Percentiles rank a stretch among this genome's conserved stretches.
Conservation (phyloP, 2,329 filamentous ascomycete genomes). For the Fusarium falciforme region DNA sequence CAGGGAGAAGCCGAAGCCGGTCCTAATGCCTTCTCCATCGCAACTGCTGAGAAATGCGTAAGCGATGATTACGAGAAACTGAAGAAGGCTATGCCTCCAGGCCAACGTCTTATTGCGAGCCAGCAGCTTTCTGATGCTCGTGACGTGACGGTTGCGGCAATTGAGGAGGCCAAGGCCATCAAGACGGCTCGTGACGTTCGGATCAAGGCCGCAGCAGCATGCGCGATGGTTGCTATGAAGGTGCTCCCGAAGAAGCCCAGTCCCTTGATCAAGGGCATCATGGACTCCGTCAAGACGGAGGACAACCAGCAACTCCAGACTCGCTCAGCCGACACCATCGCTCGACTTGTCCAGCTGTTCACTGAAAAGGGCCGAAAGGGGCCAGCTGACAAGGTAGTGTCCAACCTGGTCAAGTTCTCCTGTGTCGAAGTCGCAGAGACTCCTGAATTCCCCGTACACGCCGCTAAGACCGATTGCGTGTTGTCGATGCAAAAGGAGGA, state of each 20-base stretch:
- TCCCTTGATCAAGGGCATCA: slow-evolving; percentile 92
- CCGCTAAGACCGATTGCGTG: slow-evolving; percentile 80
- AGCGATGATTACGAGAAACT: slow-evolving; percentile 87
- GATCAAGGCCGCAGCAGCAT: slow-evolving; percentile 86
- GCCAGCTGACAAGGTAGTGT: slow-evolving; percentile 94
- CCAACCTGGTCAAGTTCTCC: slow-evolving; percentile 96
- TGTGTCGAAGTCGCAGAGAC: slow-evolving; percentile 98
- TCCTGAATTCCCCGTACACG: slow-evolving; percentile 90
- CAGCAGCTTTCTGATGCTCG: slow-evolving; percentile 84
- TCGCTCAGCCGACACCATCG: slow-evolving; percentile 87
- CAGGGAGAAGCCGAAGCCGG: slow-evolving; percentile 94
- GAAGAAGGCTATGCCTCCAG: slow-evolving; percentile 88
- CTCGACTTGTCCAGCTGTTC: slow-evolving; percentile 86
- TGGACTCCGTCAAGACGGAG: slow-evolving; percentile 97
- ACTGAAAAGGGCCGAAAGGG: slow-evolving; percentile 82
- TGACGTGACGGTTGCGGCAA: slow-evolving; percentile 74
- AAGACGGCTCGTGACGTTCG: slow-evolving; percentile 88
- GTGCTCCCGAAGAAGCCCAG: slow-evolving; percentile 93
- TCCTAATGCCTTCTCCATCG: slow-evolving; percentile 89
- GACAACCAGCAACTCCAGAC: slow-evolving; percentile 90
- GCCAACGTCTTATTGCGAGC: slow-evolving; percentile 85
- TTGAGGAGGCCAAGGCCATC: slow-evolving; percentile 81
- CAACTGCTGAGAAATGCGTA: slow-evolving; percentile 88
- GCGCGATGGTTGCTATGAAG: slow-evolving; percentile 87
- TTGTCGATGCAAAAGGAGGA: slow-evolving; percentile 97